Percentiles rank a stretch among this genome's conserved stretches.
These are phyloP conservation scores for Chlamydomonas sp. DNA, from an alignment of 139 green algal genomes.

Conservation along the genomic window DNA sequence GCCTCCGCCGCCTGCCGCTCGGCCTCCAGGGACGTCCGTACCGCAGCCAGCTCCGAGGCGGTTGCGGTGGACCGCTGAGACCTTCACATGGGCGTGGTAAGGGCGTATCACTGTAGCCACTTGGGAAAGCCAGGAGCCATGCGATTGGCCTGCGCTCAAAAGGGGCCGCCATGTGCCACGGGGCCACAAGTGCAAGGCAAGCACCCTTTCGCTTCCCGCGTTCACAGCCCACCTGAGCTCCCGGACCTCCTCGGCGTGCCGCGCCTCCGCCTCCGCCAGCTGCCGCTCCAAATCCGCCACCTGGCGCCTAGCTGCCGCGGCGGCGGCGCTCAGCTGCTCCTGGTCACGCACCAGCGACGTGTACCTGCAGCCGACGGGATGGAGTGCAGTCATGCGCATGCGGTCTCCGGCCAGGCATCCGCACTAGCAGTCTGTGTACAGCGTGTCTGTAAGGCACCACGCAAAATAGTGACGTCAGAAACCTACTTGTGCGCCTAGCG, in stretches of 20 bases:
- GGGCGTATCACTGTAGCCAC: too few species aligned
- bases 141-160: too few species aligned
- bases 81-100: neutral
- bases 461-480: too few species aligned
- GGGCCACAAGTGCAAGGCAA: too few species aligned
- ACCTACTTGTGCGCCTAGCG: too few species aligned
- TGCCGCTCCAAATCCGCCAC: slow-evolving; percentile 13
- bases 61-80: neutral
- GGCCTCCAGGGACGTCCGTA: neutral
- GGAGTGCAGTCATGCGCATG: too few species aligned
- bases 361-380: slow-evolving; percentile 4
- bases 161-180: too few species aligned
- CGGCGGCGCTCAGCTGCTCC: neutral
- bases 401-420: too few species aligned
- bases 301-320: neutral
- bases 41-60: neutral
- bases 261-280: neutral
- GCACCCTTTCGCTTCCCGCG: too few species aligned
- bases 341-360: neutral
- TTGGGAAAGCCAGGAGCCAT: too few species aligned
- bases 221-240: neutral
- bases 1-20: neutral
- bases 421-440: too few species aligned
- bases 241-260: neutral
- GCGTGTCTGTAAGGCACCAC: too few species aligned